Base-by-base conservation (phyloP, 257 asterid species). In the Marsdenia floribunda region DNA sequence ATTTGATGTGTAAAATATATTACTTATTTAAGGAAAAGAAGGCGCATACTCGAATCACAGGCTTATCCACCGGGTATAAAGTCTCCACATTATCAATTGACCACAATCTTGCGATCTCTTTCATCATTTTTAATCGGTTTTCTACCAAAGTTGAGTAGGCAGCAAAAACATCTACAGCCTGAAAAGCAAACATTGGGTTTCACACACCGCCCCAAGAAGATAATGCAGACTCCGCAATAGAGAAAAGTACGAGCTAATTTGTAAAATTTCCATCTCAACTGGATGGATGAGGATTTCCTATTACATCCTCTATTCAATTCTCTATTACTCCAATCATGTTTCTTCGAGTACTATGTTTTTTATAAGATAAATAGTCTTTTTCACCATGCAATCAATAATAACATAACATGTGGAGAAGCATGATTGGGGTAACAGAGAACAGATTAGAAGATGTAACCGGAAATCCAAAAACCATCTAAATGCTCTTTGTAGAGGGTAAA, bases 101-200 rank as follows among this genome's bases (percentile, higher is more conserved):
- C 97, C 96, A 90, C 76, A 87, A 68, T 74, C 80, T 78, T 54
- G 92, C 89, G 29, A 95, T 88, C 87, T 89, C 96, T 83, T 81
- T 85, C 96, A 90, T 88, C 73, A 89, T 80, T 55, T 81, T 82
- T 83, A 90, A 81, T 61, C 98, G 90, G 77, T 89, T 88, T 68
- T 78, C 88, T 22, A 82, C 83, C 10, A 93, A 84, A 72, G 96
- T 89, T 72, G 88, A 80, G 77, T 89, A 92, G 75, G 96, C 89
- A 71, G 96, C 98, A 81, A 92, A 95, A 79, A 92, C 80, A 79
- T 95, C 98, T 76, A 90, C 83, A 46, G 98, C 98, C 98, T 94
- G 91, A 61, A 78, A 77, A 72, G 40, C 72, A 49, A 46, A 80
- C 79, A 59, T 64, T 76, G 68, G 50, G 55, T 57, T 38, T n/a